Percentiles rank a stretch among this genome's conserved stretches.
Evolutionary conservation across 176 grass and related monocot species (phyloP).

Genomic region (Aegilops longissima): DNA sequence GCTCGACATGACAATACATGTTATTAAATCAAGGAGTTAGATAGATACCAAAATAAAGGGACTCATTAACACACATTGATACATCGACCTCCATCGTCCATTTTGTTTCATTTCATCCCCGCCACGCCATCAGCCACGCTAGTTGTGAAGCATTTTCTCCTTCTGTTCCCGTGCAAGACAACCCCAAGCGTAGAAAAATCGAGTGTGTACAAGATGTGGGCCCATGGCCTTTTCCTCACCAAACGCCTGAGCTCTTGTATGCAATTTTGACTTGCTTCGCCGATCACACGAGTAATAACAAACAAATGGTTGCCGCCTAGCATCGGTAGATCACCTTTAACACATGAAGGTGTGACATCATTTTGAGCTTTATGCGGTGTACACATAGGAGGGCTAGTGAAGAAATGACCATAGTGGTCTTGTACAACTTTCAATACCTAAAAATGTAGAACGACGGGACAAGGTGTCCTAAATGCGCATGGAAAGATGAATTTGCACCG

Average conservation of each 20-base stretch:
- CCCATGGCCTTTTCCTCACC: neutral
- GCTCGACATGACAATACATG: too few relatives aligned
- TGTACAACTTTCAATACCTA: too few relatives aligned
- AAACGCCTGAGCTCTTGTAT: neutral
- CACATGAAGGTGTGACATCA: neutral
- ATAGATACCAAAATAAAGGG: too few relatives aligned
- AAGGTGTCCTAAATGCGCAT: too few relatives aligned
- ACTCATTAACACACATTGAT: too few relatives aligned
- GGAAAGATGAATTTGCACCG: too few relatives aligned
- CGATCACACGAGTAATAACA: neutral
- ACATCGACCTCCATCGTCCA: too few relatives aligned
- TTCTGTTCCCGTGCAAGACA: neutral
- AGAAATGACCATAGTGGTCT: too few relatives aligned
- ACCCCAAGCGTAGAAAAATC: neutral
- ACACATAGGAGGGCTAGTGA: too few relatives aligned
- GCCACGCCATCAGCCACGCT: neutral
- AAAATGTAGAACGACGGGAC: too few relatives aligned
- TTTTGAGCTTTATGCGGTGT: neutral
- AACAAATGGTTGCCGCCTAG: neutral
- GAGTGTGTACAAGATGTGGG: neutral
- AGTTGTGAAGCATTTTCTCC: neutral
- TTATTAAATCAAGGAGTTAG: too few relatives aligned
- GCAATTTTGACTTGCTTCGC: slow-evolving; percentile 12
- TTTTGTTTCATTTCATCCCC: too few relatives aligned
- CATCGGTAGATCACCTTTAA: neutral